Evolutionary conservation across 176 grass and related monocot genomes (phyloP), one percentile per base, ranked within the genome.

Genomic region (Cocos nucifera): DNA sequence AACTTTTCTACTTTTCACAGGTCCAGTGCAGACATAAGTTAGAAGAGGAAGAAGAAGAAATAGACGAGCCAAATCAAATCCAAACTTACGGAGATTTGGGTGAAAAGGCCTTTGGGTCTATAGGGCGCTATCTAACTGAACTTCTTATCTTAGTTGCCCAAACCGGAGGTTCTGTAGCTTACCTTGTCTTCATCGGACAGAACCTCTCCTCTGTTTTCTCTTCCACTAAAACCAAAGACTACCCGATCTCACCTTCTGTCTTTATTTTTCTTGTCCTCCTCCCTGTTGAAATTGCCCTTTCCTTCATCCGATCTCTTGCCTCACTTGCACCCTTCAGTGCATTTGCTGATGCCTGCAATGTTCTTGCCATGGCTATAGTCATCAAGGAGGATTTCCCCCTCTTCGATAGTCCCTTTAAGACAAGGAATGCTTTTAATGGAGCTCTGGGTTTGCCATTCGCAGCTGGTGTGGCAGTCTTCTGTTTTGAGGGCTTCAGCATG

Each of bases 401-500:
- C 16, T 87, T 96, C 18, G 78, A 87, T 57, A 75, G 69, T 22
- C 72, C 86, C 15, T 76, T 95, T 73, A 53, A 55, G 20, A 77
- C 61, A 65, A 87, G 83, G 79, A 87, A 23, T 56, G 74, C 86
- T 66, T 96, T 96, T 18, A 90, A 90, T 63, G 83, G 91, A 7
- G 17, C 83, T 22, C 85, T 65, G 86, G 77, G 71, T 15, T 52
- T 95, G 65, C 80, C 83, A 27, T 95, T 87, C 30, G 74, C 64
- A 51, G 79, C 79, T 19, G 86, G 86, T 15, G 69, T 96, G 50
- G 83, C 91, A 4, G 75, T 96, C 15, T 96, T 96, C 68, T 96
- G 91, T 73, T 96, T 87, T 17, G 91, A 90, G 70, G 91, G 91
- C 22, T 96, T 96, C 70, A 87, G 74, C 80, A 90, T 96, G 91